Conservation (phyloP, 2,329 filamentous ascomycete species). For the Talaromyces rugulosus region DNA sequence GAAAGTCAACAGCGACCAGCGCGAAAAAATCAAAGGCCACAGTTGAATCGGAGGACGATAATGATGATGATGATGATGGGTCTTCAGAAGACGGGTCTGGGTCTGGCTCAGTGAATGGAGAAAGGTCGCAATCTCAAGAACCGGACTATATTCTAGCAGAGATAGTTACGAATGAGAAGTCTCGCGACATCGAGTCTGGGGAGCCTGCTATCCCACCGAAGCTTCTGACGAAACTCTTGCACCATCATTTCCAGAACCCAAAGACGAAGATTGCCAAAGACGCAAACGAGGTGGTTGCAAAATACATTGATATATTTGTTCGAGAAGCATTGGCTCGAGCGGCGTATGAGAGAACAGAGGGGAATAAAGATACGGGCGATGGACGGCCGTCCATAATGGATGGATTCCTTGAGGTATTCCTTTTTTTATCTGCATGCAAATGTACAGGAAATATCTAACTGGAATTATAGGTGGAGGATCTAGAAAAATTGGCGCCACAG, state of each 20-base stretch:
- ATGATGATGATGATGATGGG: background rate
- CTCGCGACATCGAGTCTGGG: constrained; percentile 28
- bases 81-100: constrained; percentile 6
- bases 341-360: constrained; percentile 59
- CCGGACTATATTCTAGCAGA: constrained; percentile 48
- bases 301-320: constrained; percentile 89
- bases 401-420: constrained; percentile 68
- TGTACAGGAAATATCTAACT: background rate
- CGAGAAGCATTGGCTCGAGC: constrained; percentile 81
- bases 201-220: constrained; percentile 62
- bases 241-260: constrained; percentile 70
- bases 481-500: constrained; percentile 84
- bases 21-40: constrained; percentile 11
- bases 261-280: constrained; percentile 71
- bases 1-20: constrained; percentile 11
- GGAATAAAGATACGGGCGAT: constrained; percentile 20
- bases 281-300: constrained; percentile 70
- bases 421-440: background rate
- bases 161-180: constrained; percentile 28
- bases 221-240: constrained; percentile 70
- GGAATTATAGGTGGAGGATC: constrained; percentile 66
- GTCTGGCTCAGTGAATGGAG: constrained; percentile 14
- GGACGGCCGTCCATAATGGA: constrained; percentile 36
- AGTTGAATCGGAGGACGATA: background rate
- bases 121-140: constrained; percentile 29